Conservation (phyloP, 345 rosid genomes). For the Salix arbutifolia region DNA sequence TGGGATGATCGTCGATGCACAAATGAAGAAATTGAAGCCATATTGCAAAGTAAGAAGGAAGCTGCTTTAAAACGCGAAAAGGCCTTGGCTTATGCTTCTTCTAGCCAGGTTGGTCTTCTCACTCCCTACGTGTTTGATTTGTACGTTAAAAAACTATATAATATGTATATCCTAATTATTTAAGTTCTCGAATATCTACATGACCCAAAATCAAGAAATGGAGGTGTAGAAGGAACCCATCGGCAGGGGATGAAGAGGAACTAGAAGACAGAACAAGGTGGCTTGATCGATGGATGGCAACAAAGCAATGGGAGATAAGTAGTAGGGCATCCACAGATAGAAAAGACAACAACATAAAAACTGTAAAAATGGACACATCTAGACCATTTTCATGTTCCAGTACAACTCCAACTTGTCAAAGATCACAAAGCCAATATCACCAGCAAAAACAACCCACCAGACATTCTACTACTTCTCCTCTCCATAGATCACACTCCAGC, state of each 20-base stretch:
- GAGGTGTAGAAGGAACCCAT: constrained; percentile 50
- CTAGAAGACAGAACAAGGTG: constrained; percentile 55
- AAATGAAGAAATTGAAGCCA: constrained; percentile 42
- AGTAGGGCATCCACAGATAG: constrained; percentile 39
- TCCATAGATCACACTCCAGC: constrained; percentile 19
- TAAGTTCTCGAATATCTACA: background rate
- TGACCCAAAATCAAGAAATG: constrained; percentile 42
- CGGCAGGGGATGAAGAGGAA: constrained; percentile 52
- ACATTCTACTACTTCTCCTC: background rate
- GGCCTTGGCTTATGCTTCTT: constrained; percentile 26
- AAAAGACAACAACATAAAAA: constrained; percentile 42
- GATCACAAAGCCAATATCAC: background rate
- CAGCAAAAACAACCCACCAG: background rate
- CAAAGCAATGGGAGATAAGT: constrained; percentile 62
- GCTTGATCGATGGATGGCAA: constrained; percentile 84
- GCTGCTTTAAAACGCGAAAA: constrained; percentile 26
- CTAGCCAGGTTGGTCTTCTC: constrained; percentile 49
- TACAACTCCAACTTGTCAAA: background rate
- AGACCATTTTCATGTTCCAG: constrained; percentile 10
- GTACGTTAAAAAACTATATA: background rate
- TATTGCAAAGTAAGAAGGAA: constrained; percentile 19
- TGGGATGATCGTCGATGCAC: constrained; percentile 33
- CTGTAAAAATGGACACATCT: constrained; percentile 47
- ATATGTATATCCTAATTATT: background rate
- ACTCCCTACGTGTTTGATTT: background rate